These are phyloP conservation scores for Debaryomyces tyrocola DNA, from an alignment of 805 yeast genomes.

Conservation along the genomic window DNA sequence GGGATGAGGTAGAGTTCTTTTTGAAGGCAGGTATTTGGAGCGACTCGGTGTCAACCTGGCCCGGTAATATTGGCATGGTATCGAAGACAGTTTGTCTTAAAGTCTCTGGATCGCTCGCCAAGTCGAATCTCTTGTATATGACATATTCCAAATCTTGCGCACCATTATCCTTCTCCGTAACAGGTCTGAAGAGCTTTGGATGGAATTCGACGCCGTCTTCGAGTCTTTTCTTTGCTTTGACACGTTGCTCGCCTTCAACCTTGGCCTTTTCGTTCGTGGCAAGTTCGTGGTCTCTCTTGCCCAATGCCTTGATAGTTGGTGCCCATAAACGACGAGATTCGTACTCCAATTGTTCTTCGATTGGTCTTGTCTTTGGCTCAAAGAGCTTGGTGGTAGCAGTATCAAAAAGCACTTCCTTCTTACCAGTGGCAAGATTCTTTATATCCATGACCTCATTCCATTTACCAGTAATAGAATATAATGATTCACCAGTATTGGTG, in stretches of 20 bases:
- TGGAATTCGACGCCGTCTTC: conserved; percentile 80
- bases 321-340: conserved; percentile 88
- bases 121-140: conserved; percentile 59
- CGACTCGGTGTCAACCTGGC: conserved; percentile 64
- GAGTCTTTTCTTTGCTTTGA: conserved; percentile 64
- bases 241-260: conserved; percentile 87
- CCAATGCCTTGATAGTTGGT: conserved; percentile 78
- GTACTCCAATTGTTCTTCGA: conserved; percentile 73
- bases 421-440: conserved; percentile 46
- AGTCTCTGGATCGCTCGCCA: conserved; percentile 48
- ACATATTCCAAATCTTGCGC: conserved; percentile 58
- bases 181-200: conserved; percentile 70
- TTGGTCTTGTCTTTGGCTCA: conserved; percentile 72
- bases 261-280: conserved; percentile 89
- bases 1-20: conserved; percentile 27
- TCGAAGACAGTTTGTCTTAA: conserved; percentile 59
- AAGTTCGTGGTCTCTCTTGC: conserved; percentile 68
- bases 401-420: conserved; percentile 42
- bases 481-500: conserved; percentile 43
- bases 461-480: conserved; percentile 78
- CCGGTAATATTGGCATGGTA: conserved; percentile 80
- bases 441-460: conserved; percentile 89
- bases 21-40: conserved; percentile 69
- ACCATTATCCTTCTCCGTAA: conserved; percentile 11
- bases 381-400: conserved; percentile 53